Evolutionary conservation across 2,329 filamentous ascomycete species (phyloP), one percentile per base, ranked within the genome.

Genomic region (Lachnellula occidentalis): DNA sequence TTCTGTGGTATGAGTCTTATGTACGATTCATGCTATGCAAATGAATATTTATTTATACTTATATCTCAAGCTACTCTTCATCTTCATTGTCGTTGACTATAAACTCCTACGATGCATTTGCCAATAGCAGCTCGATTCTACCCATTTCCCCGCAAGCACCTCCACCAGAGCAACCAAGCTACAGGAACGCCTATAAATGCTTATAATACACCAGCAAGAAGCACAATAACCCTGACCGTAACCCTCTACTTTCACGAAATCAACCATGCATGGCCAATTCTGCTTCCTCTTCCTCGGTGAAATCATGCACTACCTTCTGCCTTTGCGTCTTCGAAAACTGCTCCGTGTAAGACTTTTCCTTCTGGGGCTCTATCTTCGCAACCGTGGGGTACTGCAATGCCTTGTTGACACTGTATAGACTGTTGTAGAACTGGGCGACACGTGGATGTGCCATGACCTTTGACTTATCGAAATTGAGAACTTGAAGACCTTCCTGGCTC

Each of bases 381-480:
- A 68, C 62, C 51, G 51, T 69, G 8, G 68, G 67, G 39, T 68
- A 55, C 42, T 65, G 54, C 54, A 69, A 34, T 36, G 67, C 68
- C 39, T 82, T 74, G 50, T 89, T 88, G 3, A 87, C 89, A 57
- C 83, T 86, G 64, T 87, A 88, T 36, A 99, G 74, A 64, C 89
- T 87, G 58, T 83, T 79, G 70, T 99, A 99, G 68, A 99, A 99
- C 2, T 78, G 78, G 5, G 90, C 78, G 17, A 99, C 94, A 64
- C 85, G 85, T 1, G 90, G 86, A 68, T 99, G 94, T 2, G 95
- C 94, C 85, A 96, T 92, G 24, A 99, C 92, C 72, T 95, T 97
- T 58, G 76, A 80, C 61, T 90, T 88, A 65, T 96, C 88, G 65
- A 99, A 99, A 36, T 90, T 81, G 48, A 92, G 72, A 12, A 99